A percentile compares a stretch with the other conserved stretches of the same genome.
Conservation (phyloP, 129 eudicot species). For the Cynara cardunculus region DNA sequence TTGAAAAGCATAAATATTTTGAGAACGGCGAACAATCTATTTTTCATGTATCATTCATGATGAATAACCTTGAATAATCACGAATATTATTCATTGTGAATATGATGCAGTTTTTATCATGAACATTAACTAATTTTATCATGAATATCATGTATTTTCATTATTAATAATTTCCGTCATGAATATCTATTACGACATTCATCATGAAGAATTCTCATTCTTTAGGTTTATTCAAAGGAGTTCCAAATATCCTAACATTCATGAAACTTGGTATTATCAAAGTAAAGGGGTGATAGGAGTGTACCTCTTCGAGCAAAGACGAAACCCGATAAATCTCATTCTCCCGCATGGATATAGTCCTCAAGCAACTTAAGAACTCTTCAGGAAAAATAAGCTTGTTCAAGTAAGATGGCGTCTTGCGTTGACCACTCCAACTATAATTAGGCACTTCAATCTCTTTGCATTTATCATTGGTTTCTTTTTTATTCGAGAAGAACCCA, state of each 20-base stretch:
- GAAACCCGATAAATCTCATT: conserved; percentile 61
- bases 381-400: conserved; percentile 81
- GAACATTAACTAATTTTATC: background rate
- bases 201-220: too few relatives aligned
- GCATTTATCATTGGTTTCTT: conserved; percentile 29
- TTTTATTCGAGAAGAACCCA: conserved; percentile 57
- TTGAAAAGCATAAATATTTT: too few relatives aligned
- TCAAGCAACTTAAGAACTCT: conserved; percentile 71
- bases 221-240: too few relatives aligned
- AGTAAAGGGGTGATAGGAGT: background rate
- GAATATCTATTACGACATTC: too few relatives aligned
- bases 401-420: conserved; percentile 73
- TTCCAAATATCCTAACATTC: too few relatives aligned
- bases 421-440: conserved; percentile 88
- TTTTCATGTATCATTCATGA: too few relatives aligned
- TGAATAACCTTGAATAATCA: background rate
- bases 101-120: background rate
- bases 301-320: conserved; percentile 83
- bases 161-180: background rate
- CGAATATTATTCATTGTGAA: background rate
- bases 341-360: conserved; percentile 90
- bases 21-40: background rate
- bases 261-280: background rate
- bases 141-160: background rate
- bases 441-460: conserved; percentile 28